A percentile compares a stretch with the other conserved stretches of the same genome.
These are phyloP conservation scores for Phytophthora citrophthora DNA, from an alignment of 352 stramenopile genomes.

Conservation along the genomic window DNA sequence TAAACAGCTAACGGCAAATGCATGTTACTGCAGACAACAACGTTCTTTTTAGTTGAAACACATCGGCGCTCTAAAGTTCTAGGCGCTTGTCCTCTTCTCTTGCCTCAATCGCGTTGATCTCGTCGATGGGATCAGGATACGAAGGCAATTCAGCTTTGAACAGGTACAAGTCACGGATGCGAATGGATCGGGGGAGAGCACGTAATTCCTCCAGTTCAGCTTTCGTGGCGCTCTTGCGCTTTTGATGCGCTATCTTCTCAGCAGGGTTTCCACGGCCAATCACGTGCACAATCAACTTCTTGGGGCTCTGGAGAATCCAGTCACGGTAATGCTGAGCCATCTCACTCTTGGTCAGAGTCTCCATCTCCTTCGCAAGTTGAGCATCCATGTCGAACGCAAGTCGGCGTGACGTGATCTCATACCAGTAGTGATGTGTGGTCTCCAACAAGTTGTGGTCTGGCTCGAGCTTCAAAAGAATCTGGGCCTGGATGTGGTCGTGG, in stretches of 20 bases:
- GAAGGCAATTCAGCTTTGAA: constrained; percentile 67
- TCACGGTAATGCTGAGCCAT: constrained; percentile 64
- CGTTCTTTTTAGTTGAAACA: constrained; percentile 14
- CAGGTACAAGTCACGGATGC: constrained; percentile 62
- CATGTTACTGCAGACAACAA: constrained; percentile 22
- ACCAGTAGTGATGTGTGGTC: constrained; percentile 79
- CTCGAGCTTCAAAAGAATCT: constrained; percentile 83
- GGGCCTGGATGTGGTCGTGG: constrained; percentile 77
- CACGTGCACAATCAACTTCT: constrained; percentile 75
- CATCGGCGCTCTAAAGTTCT: constrained; percentile 38
- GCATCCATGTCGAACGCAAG: constrained; percentile 78
- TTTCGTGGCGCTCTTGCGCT: constrained; percentile 40
- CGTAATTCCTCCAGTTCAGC: constrained; percentile 30
- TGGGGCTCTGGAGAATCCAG: constrained; percentile 67
- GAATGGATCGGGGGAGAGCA: constrained; percentile 32
- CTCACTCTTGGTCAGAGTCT: constrained; percentile 72
- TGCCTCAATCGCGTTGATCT: constrained; percentile 39
- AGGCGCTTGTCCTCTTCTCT: constrained; percentile 25
- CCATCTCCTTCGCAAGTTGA: constrained; percentile 71
- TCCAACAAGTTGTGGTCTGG: constrained; percentile 85
- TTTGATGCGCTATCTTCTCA: constrained; percentile 40
- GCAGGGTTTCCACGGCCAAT: constrained; percentile 56
- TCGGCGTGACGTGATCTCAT: constrained; percentile 79
- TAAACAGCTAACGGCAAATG: constrained; percentile 25
- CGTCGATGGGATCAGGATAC: constrained; percentile 54